phyloP scores from a whole-genome alignment of 2,329 filamentous ascomycete species.

The Fusarium agapanthi region DNA sequence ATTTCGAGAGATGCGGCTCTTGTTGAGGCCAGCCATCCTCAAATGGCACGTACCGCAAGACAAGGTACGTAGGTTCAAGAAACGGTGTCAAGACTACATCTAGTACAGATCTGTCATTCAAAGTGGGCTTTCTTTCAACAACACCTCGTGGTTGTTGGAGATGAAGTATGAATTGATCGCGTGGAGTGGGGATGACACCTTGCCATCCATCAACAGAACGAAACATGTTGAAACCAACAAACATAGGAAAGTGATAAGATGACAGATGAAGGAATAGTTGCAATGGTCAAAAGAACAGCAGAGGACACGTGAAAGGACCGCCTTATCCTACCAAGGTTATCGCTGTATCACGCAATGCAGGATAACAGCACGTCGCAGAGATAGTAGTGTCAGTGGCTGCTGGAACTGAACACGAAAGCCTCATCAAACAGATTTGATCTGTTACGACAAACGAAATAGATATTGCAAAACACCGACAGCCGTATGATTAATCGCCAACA shows the following conservation, averaged over 20 bases:
- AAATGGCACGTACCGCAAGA: slow-evolving; percentile 23
- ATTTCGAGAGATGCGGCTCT: slow-evolving; percentile 39
- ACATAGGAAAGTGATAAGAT: not conserved
- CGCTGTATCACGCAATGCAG: not conserved
- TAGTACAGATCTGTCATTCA: not conserved
- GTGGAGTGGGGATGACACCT: slow-evolving; percentile 13
- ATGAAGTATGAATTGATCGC: not conserved
- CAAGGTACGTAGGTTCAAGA: slow-evolving; percentile 11
- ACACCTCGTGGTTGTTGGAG: slow-evolving; percentile 8
- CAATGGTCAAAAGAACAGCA: not conserved
- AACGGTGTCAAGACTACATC: slow-evolving; percentile 5
- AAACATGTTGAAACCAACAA: not conserved
- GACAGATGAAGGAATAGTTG: not conserved
- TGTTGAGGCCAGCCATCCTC: slow-evolving; percentile 38
- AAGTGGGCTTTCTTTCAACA: not conserved
- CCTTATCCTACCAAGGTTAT: not conserved
- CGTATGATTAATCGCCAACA: not conserved
- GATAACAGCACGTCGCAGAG: not conserved
- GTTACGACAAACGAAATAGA: not conserved
- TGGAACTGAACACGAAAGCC: not conserved
- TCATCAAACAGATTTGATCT: not conserved
- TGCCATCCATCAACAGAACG: not conserved
- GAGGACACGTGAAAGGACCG: not conserved
- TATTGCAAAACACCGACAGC: not conserved
- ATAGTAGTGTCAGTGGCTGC: not conserved